These are phyloP conservation scores for Arbutus unedo DNA, from an alignment of 148 eudicot species.

Conservation along the genomic window DNA sequence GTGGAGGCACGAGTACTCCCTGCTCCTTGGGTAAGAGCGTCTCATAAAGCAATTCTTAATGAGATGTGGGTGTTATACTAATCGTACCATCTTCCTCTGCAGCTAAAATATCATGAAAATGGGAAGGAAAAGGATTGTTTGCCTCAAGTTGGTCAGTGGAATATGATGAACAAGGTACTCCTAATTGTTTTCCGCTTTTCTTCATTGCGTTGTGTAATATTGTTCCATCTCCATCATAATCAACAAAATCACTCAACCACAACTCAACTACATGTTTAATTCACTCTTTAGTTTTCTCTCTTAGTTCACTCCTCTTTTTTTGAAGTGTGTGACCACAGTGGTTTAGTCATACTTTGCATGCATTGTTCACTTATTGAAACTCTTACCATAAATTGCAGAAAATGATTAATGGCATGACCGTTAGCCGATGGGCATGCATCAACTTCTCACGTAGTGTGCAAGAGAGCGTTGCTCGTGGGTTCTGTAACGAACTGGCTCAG, in stretches of 20 bases:
- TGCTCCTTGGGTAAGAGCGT: slow-evolving; percentile 61
- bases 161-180: slow-evolving; percentile 75
- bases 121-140: slow-evolving; percentile 71
- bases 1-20: slow-evolving; percentile 78
- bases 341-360: background rate
- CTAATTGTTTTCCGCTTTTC: background rate
- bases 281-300: background rate
- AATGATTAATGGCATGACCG: slow-evolving; percentile 72
- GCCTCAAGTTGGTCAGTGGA: slow-evolving; percentile 82
- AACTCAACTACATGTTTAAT: background rate
- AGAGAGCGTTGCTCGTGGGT: slow-evolving; percentile 68
- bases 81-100: slow-evolving; percentile 7
- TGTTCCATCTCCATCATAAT: background rate
- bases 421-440: slow-evolving; percentile 73
- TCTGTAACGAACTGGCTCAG: slow-evolving; percentile 61
- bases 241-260: background rate
- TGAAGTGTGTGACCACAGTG: background rate
- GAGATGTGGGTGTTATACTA: background rate
- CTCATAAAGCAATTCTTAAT: background rate
- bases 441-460: slow-evolving; percentile 71
- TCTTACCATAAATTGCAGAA: slow-evolving; percentile 33
- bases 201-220: background rate
- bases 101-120: slow-evolving; percentile 71
- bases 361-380: background rate
- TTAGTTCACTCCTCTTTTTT: background rate